A percentile compares a stretch with the other conserved stretches of the same genome.
Conservation (phyloP, 1,284 basidiomycete genomes). For the Ceratobasidium papillatum region DNA sequence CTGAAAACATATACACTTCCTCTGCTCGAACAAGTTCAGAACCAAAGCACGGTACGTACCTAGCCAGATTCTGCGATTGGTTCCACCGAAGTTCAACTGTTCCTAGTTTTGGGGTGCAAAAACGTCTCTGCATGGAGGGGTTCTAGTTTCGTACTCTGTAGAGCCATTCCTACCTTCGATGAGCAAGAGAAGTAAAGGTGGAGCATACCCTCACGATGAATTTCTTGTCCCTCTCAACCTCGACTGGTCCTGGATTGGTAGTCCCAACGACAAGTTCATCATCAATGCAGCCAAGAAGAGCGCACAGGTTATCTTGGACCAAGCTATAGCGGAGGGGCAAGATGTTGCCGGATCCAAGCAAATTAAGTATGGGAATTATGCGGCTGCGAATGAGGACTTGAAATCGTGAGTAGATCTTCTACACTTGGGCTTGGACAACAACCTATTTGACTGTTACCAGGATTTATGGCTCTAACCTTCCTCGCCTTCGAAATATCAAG, state of each 20-base stretch:
- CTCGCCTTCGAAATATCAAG: constrained; percentile 55
- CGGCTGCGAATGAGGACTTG: constrained; percentile 45
- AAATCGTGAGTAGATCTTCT: constrained; percentile 11
- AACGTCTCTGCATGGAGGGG: constrained; percentile 50
- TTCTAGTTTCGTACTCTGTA: constrained; percentile 60
- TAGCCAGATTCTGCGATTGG: not conserved
- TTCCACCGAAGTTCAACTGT: constrained; percentile 44
- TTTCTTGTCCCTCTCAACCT: constrained; percentile 60
- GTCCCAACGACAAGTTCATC: constrained; percentile 54
- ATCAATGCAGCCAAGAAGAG: constrained; percentile 55
- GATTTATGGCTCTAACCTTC: constrained; percentile 62
- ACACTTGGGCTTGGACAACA: not conserved
- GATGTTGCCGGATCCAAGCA: constrained; percentile 52
- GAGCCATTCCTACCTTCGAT: constrained; percentile 64
- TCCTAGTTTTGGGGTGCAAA: constrained; percentile 56
- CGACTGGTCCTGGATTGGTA: constrained; percentile 57
- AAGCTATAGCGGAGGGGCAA: constrained; percentile 58
- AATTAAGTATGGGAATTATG: constrained; percentile 63
- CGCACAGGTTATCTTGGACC: constrained; percentile 53
- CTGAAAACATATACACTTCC: constrained; percentile 55
- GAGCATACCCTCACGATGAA: constrained; percentile 53
- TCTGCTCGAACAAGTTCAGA: constrained; percentile 59
- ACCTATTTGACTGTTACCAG: constrained; percentile 54
- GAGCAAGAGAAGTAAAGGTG: constrained; percentile 54
- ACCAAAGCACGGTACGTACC: constrained; percentile 59